Evolutionary conservation across 441 rosid species (phyloP).

Genomic region (Codiaeum variegatum): DNA sequence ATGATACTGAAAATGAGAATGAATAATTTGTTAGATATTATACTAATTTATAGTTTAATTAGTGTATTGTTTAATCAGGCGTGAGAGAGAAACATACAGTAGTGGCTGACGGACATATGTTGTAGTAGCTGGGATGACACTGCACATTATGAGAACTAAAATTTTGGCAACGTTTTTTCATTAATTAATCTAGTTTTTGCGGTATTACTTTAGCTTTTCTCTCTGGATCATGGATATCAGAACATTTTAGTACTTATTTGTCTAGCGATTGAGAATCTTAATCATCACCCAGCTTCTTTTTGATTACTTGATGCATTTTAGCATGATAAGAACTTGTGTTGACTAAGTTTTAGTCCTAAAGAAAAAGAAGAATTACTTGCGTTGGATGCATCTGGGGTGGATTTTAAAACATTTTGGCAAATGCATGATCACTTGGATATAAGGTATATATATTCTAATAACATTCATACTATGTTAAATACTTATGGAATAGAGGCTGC

Average conservation of each 20-base stretch:
- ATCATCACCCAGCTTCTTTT: background rate
- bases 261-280: background rate
- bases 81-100: too few species aligned
- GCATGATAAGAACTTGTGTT: background rate
- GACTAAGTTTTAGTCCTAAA: conserved; percentile 30
- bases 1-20: background rate
- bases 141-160: too few species aligned
- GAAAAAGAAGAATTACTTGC: conserved; percentile 63
- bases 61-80: too few species aligned
- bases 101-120: too few species aligned
- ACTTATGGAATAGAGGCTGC: conserved; percentile 95
- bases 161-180: too few species aligned
- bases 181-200: too few species aligned
- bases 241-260: background rate
- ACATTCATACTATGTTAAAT: conserved; percentile 67
- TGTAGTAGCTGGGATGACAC: too few species aligned
- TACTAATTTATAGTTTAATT: too few species aligned
- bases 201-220: too few species aligned
- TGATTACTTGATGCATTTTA: background rate
- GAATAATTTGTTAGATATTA: background rate
- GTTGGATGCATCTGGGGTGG: conserved; percentile 71
- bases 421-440: conserved; percentile 70
- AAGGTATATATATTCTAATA: conserved; percentile 76
- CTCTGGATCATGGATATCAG: background rate
- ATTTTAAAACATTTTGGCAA: conserved; percentile 63